Evolutionary conservation across 805 yeast genomes (phyloP).

Genomic region (Hanseniaspora vineae): DNA sequence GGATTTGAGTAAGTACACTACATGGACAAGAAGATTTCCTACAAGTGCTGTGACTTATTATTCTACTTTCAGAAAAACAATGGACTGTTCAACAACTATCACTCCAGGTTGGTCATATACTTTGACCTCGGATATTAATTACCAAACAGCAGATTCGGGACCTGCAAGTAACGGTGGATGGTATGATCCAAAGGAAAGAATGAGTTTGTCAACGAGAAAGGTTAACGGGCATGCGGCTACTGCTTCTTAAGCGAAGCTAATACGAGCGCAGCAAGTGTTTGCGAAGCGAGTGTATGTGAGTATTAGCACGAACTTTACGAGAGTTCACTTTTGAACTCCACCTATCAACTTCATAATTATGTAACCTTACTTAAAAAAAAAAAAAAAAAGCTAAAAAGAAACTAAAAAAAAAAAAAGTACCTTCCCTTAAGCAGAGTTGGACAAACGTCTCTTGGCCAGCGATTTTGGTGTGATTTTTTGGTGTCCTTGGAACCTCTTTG

Average conservation of each 20-base stretch:
- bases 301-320: no score
- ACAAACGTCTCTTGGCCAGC: background rate
- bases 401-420: no score
- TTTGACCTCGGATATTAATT: conserved; percentile 44
- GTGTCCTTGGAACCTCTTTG: background rate
- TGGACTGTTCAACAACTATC: conserved; percentile 41
- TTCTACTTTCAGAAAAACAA: conserved; percentile 16
- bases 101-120: conserved; percentile 80
- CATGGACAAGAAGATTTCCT: conserved; percentile 53
- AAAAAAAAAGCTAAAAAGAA: no score
- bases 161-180: conserved; percentile 48
- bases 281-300: no score
- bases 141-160: conserved; percentile 36
- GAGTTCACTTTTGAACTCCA: no score
- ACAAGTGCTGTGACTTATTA: conserved; percentile 52
- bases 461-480: background rate
- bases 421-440: background rate
- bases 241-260: background rate
- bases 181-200: conserved; percentile 49
- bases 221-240: conserved; percentile 7
- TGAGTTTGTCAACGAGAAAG: conserved; percentile 23
- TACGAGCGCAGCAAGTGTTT: background rate
- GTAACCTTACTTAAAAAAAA: no score
- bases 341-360: no score
- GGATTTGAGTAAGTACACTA: conserved; percentile 31